Base-by-base conservation (phyloP, 2,329 filamentous ascomycete genomes). In the Exophiala mesophila region DNA sequence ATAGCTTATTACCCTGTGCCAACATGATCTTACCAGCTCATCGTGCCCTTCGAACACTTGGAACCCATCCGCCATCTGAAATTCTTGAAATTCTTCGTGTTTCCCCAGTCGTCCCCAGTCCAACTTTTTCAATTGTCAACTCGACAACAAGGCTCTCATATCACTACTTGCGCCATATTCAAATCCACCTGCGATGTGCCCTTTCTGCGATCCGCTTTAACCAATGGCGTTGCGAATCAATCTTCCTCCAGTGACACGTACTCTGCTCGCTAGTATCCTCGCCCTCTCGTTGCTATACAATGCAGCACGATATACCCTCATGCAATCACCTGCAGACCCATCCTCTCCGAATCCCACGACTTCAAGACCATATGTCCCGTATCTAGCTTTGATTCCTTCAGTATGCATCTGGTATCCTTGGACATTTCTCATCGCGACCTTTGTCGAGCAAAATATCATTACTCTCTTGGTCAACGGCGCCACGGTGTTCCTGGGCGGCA, bases 401-500 rank as follows among this genome's bases (percentile, higher is more conserved):
- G 72, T 82, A 42, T 90, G 88, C 44, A 70, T 94, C 45, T 76
- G 86, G 58, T 96, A 94, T 61, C 92, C 92, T 1, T 98, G 92
- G 92, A 94, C 88, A 1, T 84, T 95, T 52, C 57, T 94, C 42
- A 85, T 86, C 2, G 84, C 88, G 2, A 86, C 88, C 0, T 76
- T 96, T 43, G 88, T 96, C 36, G 92, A 98, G 70, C 85, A 87
- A 65, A 97, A 97, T 63, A 73, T 97, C 56, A 85, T 95, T 59
- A 94, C 88, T 8, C 73, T 96, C 31, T 68, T 78, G 18, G 79
- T 94, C 44, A 88, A 87, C 35, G 82, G 76, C 19, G 70, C 82
- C 31, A 89, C 89, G 1, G 68, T 97, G 40, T 94, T 89, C 65
- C 87, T 95, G 69, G 90, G 90, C 41, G 92, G 92, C 7, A 81